Percentiles rank a stretch among this genome's conserved stretches.
Evolutionary conservation across 83 land plant genomes (phyloP).

Genomic region (Thuja plicata): DNA sequence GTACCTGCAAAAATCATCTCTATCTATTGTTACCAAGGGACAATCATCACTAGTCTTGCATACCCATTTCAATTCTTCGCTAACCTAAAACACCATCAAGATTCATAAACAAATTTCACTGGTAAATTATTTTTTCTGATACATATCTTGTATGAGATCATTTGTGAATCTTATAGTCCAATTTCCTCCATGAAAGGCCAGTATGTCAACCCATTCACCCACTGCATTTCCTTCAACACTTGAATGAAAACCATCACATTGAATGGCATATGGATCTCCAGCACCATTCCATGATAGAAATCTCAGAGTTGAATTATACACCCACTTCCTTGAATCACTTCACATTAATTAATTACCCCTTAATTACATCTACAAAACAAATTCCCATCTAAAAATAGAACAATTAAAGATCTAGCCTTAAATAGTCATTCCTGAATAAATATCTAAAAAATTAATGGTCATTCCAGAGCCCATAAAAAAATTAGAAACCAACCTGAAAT

Average conservation of each 20-base stretch:
- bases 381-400: too few relatives aligned
- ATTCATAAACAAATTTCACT: background rate
- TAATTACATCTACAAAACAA: too few relatives aligned
- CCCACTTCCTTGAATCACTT: constrained; percentile 24
- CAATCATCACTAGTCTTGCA: too few relatives aligned
- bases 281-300: constrained; percentile 19
- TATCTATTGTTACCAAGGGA: constrained; percentile 7
- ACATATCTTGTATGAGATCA: too few relatives aligned
- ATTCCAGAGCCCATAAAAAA: background rate
- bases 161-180: too few relatives aligned
- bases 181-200: too few relatives aligned
- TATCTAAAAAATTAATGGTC: background rate
- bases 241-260: constrained; percentile 22
- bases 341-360: background rate
- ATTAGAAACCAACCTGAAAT: background rate
- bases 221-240: constrained; percentile 13
- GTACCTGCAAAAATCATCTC: constrained; percentile 23
- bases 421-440: background rate
- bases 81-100: constrained; percentile 12
- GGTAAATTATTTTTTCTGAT: background rate
- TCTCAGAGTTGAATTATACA: constrained; percentile 17
- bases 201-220: too few relatives aligned
- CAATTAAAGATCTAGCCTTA: background rate
- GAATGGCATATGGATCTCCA: constrained; percentile 9
- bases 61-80: constrained; percentile 24